Conservation (phyloP, 2,329 filamentous ascomycete genomes). For the Keithomyces neogunnii region DNA sequence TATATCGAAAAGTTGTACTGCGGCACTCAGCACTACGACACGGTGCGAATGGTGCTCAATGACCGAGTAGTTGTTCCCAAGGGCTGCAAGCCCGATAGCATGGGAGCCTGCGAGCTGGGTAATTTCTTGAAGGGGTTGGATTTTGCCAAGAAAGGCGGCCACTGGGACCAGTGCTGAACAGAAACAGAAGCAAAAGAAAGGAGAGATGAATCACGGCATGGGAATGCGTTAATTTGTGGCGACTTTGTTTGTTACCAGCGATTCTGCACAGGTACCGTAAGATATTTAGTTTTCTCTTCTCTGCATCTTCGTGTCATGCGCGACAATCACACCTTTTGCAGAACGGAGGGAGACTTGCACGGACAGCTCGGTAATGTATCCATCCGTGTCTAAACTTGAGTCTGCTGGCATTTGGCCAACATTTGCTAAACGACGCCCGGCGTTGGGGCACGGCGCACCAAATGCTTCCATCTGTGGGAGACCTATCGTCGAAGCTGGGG, state of each 20-base stretch:
- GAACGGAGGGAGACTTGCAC: too few species aligned
- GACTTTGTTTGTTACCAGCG: not conserved
- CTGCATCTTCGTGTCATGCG: too few species aligned
- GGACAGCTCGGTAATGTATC: too few species aligned
- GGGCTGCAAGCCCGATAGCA: conserved; percentile 59
- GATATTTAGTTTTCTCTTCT: too few species aligned
- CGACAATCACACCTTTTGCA: too few species aligned
- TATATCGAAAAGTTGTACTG: conserved; percentile 88
- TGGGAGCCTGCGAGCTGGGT: conserved; percentile 62
- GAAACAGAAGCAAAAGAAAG: not conserved
- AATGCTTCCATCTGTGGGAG: too few species aligned
- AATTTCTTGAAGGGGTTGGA: conserved; percentile 66
- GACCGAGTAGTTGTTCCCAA: conserved; percentile 68
- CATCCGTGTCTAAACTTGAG: too few species aligned
- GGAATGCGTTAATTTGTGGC: not conserved
- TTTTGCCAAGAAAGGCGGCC: conserved; percentile 64
- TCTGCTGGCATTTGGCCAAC: too few species aligned
- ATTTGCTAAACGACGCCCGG: too few species aligned
- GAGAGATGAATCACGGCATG: not conserved
- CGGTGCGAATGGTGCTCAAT: conserved; percentile 75
- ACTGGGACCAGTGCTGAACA: conserved; percentile 57
- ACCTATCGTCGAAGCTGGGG: too few species aligned
- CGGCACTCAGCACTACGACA: conserved; percentile 45
- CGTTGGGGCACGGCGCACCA: too few species aligned
- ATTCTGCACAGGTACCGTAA: not conserved